Base-by-base conservation (phyloP, 2,329 filamentous ascomycete genomes). In the Fusarium miscanthi region DNA sequence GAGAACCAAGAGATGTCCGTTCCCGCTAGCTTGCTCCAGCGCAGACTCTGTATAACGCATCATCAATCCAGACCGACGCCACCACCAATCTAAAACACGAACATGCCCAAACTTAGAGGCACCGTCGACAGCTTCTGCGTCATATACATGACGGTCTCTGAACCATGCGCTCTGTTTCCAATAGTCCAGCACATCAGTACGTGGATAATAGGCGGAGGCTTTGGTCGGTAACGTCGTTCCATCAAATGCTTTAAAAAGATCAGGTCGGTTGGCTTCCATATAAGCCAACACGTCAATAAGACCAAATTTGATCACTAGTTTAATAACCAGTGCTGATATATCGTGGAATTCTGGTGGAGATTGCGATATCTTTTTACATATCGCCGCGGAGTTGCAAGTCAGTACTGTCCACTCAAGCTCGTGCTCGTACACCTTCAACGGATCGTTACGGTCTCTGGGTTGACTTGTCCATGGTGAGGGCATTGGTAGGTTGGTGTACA, bases 71-170 rank as follows among this genome's bases (percentile, higher is more conserved):
- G 88, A 89, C 12, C 92, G 94, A 27, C 92, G 88, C 79, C 93
- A 92, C 95, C 95, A 98, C 93, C 94, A 97, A 77, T 97, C 93
- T 2, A 98, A 87, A 0, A 97, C 91, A 72, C 93, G 89, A 19
- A 97, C 88, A 75, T 94, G 96, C 8, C 95, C 95, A 64, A 94
- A 92, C 59, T 92, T 91, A 3, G 93, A 97, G 11, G 95, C 95
- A 35, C 93, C 93, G 78, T 98, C 94, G 31, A 98, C 87, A 16
- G 94, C 93, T 80, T 97, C 94, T 42, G 88, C 85, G 57, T 93
- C 92, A 80, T 98, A 97, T 45, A 80, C 77, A 78, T 97, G 93
- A 78, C 95, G 95, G 68, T 93, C 93, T 6, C 94, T 86, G 71
- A 97, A 95, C 17, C 91, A 93, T 0, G 91, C 90, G 19, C 93